Evolutionary conservation across 352 stramenopile genomes (phyloP).

Genomic region (Pythium phragmiticola): DNA sequence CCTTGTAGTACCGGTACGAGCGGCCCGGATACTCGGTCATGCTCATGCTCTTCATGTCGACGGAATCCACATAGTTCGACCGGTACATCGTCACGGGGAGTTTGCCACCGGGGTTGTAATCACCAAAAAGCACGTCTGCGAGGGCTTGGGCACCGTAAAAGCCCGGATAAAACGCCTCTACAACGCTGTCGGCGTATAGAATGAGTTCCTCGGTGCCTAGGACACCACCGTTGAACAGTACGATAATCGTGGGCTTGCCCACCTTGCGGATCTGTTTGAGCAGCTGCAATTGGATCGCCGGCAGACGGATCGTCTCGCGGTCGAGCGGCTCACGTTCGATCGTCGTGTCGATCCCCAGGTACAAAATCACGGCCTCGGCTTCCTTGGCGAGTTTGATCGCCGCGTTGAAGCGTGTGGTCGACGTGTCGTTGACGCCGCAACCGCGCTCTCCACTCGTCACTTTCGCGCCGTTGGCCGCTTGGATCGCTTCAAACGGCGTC

Average conservation of each 20-base stretch:
- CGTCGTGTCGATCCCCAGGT: slow-evolving; percentile 78
- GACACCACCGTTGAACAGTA: slow-evolving; percentile 89
- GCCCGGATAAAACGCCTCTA: slow-evolving; percentile 85
- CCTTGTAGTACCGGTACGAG: slow-evolving; percentile 92
- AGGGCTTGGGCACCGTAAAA: slow-evolving; percentile 80
- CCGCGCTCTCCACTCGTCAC: slow-evolving; percentile 43
- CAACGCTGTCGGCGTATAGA: slow-evolving; percentile 53
- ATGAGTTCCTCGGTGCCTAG: slow-evolving; percentile 76
- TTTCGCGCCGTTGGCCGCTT: slow-evolving; percentile 35
- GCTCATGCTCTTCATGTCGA: slow-evolving; percentile 88
- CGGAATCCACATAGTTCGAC: slow-evolving; percentile 67
- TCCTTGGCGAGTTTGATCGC: slow-evolving; percentile 39
- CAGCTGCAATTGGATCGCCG: slow-evolving; percentile 71
- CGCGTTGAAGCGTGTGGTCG: slow-evolving; percentile 47
- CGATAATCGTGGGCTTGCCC: slow-evolving; percentile 69
- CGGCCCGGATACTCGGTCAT: slow-evolving; percentile 88
- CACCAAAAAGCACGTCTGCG: slow-evolving; percentile 82
- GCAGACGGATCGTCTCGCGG: slow-evolving; percentile 72
- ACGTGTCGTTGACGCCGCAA: slow-evolving; percentile 67
- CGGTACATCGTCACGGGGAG: slow-evolving; percentile 87
- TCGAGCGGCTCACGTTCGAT: slow-evolving; percentile 79
- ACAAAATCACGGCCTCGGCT: slow-evolving; percentile 67
- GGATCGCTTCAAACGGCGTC: slow-evolving; percentile 71
- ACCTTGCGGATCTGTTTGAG: slow-evolving; percentile 58
- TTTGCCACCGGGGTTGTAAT: slow-evolving; percentile 76